phyloP scores from a whole-genome alignment of 2,329 filamentous ascomycete genomes.

The Botryotinia calthae region DNA sequence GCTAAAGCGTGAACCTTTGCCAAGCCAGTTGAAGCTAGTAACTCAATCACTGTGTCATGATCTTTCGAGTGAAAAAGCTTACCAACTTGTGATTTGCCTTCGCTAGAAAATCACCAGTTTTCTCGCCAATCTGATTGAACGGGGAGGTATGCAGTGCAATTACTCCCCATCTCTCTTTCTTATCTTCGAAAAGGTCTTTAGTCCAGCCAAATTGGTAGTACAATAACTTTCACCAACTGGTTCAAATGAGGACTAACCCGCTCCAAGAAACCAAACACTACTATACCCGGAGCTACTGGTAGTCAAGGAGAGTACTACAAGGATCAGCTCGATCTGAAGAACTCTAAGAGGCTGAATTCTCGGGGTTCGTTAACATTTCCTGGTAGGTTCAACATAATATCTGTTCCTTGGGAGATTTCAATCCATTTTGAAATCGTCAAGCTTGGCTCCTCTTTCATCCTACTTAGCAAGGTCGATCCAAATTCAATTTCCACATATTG shows the following conservation, averaged over 20 bases:
- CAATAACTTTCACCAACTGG: background rate
- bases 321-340: too few relatives aligned
- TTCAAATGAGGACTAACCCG: background rate
- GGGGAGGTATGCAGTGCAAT: background rate
- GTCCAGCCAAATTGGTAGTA: background rate
- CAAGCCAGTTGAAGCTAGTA: background rate
- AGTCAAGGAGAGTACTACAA: background rate
- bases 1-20: background rate
- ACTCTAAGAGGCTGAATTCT: background rate
- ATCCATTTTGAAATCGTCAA: background rate
- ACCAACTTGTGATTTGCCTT: background rate
- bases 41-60: background rate
- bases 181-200: background rate
- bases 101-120: background rate
- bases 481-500: background rate
- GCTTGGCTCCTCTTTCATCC: background rate
- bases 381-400: background rate
- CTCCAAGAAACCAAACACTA: background rate
- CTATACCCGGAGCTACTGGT: background rate
- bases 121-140: background rate
- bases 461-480: background rate
- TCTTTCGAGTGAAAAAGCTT: background rate
- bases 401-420: background rate
- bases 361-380: background rate
- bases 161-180: background rate